A percentile compares a stretch with the other conserved stretches of the same genome.
Evolutionary conservation across 2,329 filamentous ascomycete genomes (phyloP).

Genomic region (Fragosphaeria purpurea): DNA sequence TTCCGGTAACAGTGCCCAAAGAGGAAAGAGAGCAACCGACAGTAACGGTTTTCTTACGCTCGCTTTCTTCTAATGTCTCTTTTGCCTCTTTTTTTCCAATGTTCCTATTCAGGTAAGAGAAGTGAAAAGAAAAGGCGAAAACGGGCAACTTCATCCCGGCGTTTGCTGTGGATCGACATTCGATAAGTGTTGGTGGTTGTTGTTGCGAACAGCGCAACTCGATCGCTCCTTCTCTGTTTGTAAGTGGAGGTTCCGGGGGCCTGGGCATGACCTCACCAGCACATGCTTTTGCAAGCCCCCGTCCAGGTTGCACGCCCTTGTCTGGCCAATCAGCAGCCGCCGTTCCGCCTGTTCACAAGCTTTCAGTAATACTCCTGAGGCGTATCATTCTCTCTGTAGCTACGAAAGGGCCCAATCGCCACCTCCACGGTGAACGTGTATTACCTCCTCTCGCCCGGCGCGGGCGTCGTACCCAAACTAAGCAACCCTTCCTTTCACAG

Average conservation of each 20-base stretch:
- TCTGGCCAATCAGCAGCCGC: slow-evolving; percentile 9
- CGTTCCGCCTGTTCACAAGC: slow-evolving; percentile 22
- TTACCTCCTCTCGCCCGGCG: too few species aligned
- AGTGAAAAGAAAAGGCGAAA: background rate
- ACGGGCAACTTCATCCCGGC: too few species aligned
- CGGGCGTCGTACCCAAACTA: too few species aligned
- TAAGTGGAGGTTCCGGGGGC: too few species aligned
- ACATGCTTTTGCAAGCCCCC: slow-evolving; percentile 3
- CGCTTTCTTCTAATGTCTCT: background rate
- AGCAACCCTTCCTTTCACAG: too few species aligned
- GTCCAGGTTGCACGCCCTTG: background rate
- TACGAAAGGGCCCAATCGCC: too few species aligned
- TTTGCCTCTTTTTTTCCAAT: slow-evolving; percentile 4
- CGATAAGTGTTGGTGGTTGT: too few species aligned
- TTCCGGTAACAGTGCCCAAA: slow-evolving; percentile 13
- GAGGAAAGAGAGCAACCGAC: slow-evolving; percentile 7
- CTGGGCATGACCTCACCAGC: background rate
- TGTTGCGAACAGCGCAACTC: too few species aligned
- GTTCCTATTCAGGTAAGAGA: slow-evolving; percentile 7
- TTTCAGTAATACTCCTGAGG: background rate
- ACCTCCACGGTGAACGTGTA: too few species aligned
- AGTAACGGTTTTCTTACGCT: background rate
- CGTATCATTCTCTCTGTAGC: too few species aligned
- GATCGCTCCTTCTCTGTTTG: too few species aligned
- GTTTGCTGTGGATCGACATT: too few species aligned